phyloP scores from a whole-genome alignment of 495 filamentous ascomycete species.

The Pyrenula massariospora region DNA sequence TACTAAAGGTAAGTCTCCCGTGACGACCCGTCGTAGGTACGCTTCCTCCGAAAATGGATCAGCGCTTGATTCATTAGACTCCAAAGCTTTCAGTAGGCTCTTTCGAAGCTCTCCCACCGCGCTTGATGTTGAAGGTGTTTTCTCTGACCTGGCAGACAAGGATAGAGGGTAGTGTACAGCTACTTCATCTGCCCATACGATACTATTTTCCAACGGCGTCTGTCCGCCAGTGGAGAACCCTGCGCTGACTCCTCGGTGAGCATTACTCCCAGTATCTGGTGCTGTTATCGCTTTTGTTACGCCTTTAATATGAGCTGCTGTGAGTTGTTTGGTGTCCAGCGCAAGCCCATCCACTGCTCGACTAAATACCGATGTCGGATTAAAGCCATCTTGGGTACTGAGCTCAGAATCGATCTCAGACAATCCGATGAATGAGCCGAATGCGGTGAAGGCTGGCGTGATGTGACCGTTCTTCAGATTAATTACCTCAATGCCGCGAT shows the following conservation, averaged over 20 bases:
- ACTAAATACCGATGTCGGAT: conserved; percentile 22
- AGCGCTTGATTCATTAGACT: conserved; percentile 8
- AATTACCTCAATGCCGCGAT: conserved; percentile 16
- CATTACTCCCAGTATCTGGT: conserved; percentile 18
- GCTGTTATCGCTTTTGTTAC: conserved; percentile 37
- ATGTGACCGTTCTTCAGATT: conserved; percentile 42
- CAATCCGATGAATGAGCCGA: conserved; percentile 40
- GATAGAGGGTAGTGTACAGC: conserved; percentile 25
- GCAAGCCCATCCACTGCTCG: conserved; percentile 34
- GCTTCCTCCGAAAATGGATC: conserved; percentile 17
- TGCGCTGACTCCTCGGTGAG: conserved; percentile 30
- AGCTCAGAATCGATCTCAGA: conserved; percentile 42
- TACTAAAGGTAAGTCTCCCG: conserved; percentile 20
- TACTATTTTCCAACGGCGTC: conserved; percentile 24
- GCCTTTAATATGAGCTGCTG: conserved; percentile 31
- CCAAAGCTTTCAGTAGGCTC: conserved; percentile 6
- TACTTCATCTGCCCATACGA: conserved; percentile 26
- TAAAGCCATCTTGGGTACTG: conserved; percentile 30
- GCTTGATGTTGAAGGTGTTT: conserved; percentile 14
- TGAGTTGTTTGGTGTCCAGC: conserved; percentile 31
- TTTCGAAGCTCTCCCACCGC: conserved; percentile 13
- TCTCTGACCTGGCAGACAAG: conserved; percentile 6
- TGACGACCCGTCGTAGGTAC: conserved; percentile 16
- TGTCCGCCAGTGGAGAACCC: conserved; percentile 30
- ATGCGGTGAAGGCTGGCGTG: conserved; percentile 40